These are phyloP conservation scores for Leccinum truebloodii DNA, from an alignment of 768 basidiomycete genomes.

Conservation along the genomic window DNA sequence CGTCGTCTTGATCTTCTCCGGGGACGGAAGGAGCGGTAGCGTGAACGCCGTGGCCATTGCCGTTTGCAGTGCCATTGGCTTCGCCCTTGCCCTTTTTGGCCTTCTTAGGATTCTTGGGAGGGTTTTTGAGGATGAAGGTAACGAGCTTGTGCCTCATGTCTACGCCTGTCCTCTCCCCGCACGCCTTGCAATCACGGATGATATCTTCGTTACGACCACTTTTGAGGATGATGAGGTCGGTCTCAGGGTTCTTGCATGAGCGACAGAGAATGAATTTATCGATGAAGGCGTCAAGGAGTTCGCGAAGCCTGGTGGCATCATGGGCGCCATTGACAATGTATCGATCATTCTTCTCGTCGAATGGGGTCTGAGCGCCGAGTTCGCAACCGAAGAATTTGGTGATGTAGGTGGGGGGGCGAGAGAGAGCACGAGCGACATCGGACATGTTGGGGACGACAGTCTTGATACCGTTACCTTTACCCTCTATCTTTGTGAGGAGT, in stretches of 20 bases:
- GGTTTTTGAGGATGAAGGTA: conserved; percentile 97
- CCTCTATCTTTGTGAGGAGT: conserved; percentile 94
- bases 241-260: conserved; percentile 99
- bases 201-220: conserved; percentile 79
- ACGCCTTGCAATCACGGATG: conserved; percentile 97
- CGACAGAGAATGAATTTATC: conserved; percentile 98
- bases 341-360: conserved; percentile 95
- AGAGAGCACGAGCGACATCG: conserved; percentile 93
- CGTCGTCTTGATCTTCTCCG: conserved; percentile 43
- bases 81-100: conserved; percentile 51
- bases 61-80: conserved; percentile 53
- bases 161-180: conserved; percentile 86
- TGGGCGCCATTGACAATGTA: conserved; percentile 99
- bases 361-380: conserved; percentile 95
- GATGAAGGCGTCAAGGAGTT: conserved; percentile 96
- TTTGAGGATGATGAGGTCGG: conserved; percentile 90
- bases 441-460: conserved; percentile 99
- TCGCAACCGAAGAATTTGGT: conserved; percentile 99
- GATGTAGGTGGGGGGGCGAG: conserved; percentile 92
- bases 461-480: conserved; percentile 99
- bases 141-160: conserved; percentile 98
- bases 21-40: conserved; percentile 39
- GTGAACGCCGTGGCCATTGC: conserved; percentile 47
- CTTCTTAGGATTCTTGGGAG: conserved; percentile 86
- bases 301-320: conserved; percentile 85